phyloP scores from a whole-genome alignment of 2,329 filamentous ascomycete genomes.

The Ophiognomonia clavigignenti-juglandacearum region DNA sequence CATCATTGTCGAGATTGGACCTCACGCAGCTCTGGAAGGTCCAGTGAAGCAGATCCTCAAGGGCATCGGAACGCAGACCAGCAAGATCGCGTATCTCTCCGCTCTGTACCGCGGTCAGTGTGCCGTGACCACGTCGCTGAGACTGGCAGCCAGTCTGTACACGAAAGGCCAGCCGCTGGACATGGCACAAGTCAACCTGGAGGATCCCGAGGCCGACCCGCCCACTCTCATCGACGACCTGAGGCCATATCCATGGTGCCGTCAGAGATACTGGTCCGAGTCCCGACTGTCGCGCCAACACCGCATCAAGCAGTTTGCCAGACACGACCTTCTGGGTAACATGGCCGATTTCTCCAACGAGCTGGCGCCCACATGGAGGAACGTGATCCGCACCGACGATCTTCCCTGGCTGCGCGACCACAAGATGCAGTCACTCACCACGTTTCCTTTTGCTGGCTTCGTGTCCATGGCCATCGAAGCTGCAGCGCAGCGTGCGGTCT shows the following conservation, averaged over 20 bases:
- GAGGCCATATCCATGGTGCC: constrained; percentile 42
- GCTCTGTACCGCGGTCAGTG: constrained; percentile 19
- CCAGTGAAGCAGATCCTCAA: constrained; percentile 25
- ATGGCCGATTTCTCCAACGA: constrained; percentile 25
- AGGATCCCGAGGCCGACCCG: neutral
- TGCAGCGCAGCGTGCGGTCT: constrained; percentile 20
- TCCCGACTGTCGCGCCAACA: constrained; percentile 28
- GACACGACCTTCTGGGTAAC: constrained; percentile 35
- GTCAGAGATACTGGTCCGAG: constrained; percentile 36
- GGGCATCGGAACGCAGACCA: constrained; percentile 16
- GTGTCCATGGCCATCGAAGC: constrained; percentile 34
- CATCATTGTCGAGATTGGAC: constrained; percentile 24
- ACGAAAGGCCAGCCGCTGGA: constrained; percentile 5
- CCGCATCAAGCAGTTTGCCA: constrained; percentile 27
- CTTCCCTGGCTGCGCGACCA: constrained; percentile 11
- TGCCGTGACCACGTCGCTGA: constrained; percentile 16
- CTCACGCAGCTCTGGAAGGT: constrained; percentile 22
- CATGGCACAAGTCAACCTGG: constrained; percentile 1
- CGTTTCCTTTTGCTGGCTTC: constrained; percentile 40
- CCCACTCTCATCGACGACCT: constrained; percentile 23
- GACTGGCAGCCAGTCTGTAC: constrained; percentile 2
- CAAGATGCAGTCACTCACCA: constrained; percentile 20
- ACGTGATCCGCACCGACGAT: constrained; percentile 23
- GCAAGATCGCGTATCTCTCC: constrained; percentile 25
- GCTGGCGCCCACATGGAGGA: constrained; percentile 28